Conservation (phyloP, 805 yeast species). For the Lachancea waltii region DNA sequence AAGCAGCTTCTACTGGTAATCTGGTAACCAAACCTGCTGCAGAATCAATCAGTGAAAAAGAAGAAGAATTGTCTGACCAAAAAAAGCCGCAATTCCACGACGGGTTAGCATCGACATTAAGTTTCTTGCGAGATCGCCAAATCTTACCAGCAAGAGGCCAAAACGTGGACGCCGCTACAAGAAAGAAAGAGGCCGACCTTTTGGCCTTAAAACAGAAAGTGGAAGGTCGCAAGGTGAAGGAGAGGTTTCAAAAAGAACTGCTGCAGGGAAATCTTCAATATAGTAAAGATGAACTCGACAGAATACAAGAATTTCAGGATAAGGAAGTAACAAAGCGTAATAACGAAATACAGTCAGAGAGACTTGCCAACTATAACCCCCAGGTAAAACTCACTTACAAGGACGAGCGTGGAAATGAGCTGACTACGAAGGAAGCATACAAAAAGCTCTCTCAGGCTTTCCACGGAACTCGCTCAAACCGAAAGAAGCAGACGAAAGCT, state of each 20-base stretch:
- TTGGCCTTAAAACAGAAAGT: conserved; percentile 10
- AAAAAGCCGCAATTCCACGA: conserved; percentile 18
- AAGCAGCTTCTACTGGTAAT: background rate
- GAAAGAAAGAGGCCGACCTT: background rate
- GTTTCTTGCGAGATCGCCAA: conserved; percentile 18
- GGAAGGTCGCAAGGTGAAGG: conserved; percentile 13
- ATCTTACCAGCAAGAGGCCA: conserved; percentile 4
- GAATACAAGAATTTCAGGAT: conserved; percentile 19
- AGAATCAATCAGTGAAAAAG: background rate
- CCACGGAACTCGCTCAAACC: conserved; percentile 48
- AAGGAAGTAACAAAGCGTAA: conserved; percentile 24
- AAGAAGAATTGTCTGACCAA: background rate
- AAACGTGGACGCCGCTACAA: background rate
- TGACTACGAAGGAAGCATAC: conserved; percentile 66
- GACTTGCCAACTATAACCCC: conserved; percentile 38
- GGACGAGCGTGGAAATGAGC: conserved; percentile 55
- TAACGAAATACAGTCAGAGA: conserved; percentile 26
- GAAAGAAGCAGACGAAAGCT: conserved; percentile 21
- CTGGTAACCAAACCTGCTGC: background rate
- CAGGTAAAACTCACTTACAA: conserved; percentile 45
- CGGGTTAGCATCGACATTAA: conserved; percentile 29
- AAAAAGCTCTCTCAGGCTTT: conserved; percentile 70
- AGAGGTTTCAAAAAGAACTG: conserved; percentile 16
- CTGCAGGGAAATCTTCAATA: conserved; percentile 17
- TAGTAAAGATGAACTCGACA: conserved; percentile 28